These are phyloP conservation scores for Allantophomopsis cytisporea DNA, from an alignment of 2,329 filamentous ascomycete genomes.

Conservation along the genomic window DNA sequence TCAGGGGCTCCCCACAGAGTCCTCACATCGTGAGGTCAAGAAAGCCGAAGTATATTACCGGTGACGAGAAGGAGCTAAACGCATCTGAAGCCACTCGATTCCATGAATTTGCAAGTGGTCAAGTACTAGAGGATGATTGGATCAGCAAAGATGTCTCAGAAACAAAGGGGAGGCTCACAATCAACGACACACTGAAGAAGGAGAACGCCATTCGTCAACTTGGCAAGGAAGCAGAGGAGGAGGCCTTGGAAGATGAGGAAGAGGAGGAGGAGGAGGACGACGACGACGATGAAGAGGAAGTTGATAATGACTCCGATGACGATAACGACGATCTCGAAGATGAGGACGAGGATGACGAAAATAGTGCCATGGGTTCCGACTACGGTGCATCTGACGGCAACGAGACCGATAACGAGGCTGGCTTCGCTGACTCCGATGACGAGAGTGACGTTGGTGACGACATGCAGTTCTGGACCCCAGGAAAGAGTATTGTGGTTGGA, in stretches of 20 bases:
- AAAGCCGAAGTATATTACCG: constrained; percentile 17
- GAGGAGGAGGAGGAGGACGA: constrained; percentile 28
- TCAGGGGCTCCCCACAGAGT: constrained; percentile 23
- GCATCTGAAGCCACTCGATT: constrained; percentile 48
- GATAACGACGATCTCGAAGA: constrained; percentile 33
- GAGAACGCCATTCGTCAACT: constrained; percentile 80
- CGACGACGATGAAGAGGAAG: constrained; percentile 22
- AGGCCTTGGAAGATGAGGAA: constrained; percentile 66
- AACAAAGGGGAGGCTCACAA: constrained; percentile 60
- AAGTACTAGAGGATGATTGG: constrained; percentile 81
- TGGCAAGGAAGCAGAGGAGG: constrained; percentile 82
- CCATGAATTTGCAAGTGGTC: constrained; percentile 83
- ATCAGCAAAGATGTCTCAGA: constrained; percentile 54
- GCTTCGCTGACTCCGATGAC: constrained; percentile 57
- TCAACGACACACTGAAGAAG: constrained; percentile 79
- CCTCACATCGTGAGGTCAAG: constrained; percentile 23
- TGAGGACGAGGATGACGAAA: constrained; percentile 40
- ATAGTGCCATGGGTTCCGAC: constrained; percentile 48
- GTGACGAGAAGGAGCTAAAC: constrained; percentile 14
- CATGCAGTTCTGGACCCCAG: constrained; percentile 47
- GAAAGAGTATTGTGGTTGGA: constrained; percentile 18
- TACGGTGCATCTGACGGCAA: constrained; percentile 49
- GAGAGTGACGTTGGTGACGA: constrained; percentile 52
- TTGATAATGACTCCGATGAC: constrained; percentile 26
- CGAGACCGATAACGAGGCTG: constrained; percentile 67